Evolutionary conservation across 116 monocot species (phyloP).

Genomic region (Thalassia testudinum): DNA sequence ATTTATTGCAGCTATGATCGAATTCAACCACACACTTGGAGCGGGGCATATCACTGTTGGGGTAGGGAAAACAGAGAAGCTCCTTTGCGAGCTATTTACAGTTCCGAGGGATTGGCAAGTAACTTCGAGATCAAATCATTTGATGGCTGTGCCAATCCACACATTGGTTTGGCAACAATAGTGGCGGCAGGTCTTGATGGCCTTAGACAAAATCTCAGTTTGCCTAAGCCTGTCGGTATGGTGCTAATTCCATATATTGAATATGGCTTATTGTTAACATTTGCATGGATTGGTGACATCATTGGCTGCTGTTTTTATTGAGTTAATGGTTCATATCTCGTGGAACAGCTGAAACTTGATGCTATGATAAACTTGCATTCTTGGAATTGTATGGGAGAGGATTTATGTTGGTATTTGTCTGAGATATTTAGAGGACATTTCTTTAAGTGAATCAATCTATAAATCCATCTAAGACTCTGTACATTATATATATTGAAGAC

Average conservation of each 20-base stretch:
- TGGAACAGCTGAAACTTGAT: neutral
- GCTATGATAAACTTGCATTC: neutral
- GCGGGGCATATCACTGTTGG: slow-evolving; percentile 95
- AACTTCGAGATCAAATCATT: slow-evolving; percentile 96
- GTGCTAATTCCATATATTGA: neutral
- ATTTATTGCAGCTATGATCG: slow-evolving; percentile 60
- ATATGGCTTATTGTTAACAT: neutral
- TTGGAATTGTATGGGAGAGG: too few relatives aligned
- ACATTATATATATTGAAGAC: too few relatives aligned
- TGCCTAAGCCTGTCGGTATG: slow-evolving; percentile 81
- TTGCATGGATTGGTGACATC: neutral
- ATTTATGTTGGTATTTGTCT: too few relatives aligned
- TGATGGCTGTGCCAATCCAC: slow-evolving; percentile 89
- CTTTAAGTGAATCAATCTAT: too few relatives aligned
- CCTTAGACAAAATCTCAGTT: slow-evolving; percentile 40
- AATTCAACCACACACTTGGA: slow-evolving; percentile 91
- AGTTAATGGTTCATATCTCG: neutral
- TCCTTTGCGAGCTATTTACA: slow-evolving; percentile 64
- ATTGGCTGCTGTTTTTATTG: neutral
- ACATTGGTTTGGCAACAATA: slow-evolving; percentile 72
- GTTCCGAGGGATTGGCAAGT: slow-evolving; percentile 56
- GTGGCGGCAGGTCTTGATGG: slow-evolving; percentile 90
- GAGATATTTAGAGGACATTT: too few relatives aligned
- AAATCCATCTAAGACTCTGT: too few relatives aligned
- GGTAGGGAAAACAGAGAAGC: slow-evolving; percentile 96